phyloP scores from a whole-genome alignment of 306 rosid species.

The Cotoneaster glaucophyllus region DNA sequence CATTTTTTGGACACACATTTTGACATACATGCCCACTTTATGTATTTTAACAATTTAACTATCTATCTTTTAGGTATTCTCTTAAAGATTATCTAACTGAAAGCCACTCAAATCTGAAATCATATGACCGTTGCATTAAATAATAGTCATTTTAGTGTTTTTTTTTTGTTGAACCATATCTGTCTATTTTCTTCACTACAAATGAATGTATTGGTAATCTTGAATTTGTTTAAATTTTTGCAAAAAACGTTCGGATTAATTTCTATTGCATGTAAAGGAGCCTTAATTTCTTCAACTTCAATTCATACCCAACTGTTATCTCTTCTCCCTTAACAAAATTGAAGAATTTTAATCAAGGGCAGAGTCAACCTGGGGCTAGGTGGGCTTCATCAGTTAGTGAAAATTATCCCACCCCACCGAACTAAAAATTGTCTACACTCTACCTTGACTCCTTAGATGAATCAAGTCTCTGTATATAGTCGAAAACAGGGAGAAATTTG shows the following conservation, averaged over 20 bases:
- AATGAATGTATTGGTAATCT: too few species aligned
- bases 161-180: too few species aligned
- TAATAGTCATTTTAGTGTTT: neutral
- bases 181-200: neutral
- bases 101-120: too few species aligned
- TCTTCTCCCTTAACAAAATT: too few species aligned
- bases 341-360: too few species aligned
- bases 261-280: neutral
- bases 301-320: too few species aligned
- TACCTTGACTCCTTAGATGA: neutral
- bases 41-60: too few species aligned
- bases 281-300: neutral
- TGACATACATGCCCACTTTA: neutral
- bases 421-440: neutral
- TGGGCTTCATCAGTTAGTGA: neutral
- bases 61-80: neutral
- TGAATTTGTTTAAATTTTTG: neutral
- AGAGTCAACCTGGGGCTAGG: too few species aligned
- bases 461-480: too few species aligned
- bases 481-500: too few species aligned
- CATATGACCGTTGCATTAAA: too few species aligned
- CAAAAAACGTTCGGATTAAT: too few species aligned
- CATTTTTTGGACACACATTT: neutral
- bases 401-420: neutral
- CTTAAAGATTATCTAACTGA: neutral